Evolutionary conservation across 2,329 filamentous ascomycete genomes (phyloP).

Genomic region (Xylariaceae sp.): DNA sequence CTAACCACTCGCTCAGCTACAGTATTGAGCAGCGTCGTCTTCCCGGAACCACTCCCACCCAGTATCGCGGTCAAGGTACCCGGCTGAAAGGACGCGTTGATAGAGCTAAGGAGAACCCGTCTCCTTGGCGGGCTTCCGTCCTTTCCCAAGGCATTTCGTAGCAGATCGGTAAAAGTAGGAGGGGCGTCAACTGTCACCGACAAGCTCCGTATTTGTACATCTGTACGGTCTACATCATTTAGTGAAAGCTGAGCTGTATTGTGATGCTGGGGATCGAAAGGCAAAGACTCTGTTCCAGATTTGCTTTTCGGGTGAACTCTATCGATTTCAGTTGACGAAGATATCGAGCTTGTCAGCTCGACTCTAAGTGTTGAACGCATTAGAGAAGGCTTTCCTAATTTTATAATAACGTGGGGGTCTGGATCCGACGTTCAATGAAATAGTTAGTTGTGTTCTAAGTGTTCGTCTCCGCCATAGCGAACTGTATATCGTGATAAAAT

Average conservation of each 20-base stretch:
- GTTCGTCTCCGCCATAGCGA: too few species aligned
- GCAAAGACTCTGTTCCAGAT: too few species aligned
- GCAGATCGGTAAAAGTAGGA: constrained; percentile 45
- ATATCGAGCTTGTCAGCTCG: not conserved
- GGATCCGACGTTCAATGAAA: too few species aligned
- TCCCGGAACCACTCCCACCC: constrained; percentile 69
- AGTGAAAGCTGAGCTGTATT: constrained; percentile 21
- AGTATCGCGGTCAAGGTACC: constrained; percentile 73
- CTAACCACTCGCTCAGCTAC: constrained; percentile 66
- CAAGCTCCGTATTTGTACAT: constrained; percentile 43
- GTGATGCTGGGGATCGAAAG: constrained; percentile 5
- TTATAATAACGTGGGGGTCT: too few species aligned
- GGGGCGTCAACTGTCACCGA: constrained; percentile 56
- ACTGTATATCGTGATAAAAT: too few species aligned
- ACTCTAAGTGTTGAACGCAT: too few species aligned
- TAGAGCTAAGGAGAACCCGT: constrained; percentile 57
- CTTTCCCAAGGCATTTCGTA: constrained; percentile 33
- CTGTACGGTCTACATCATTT: constrained; percentile 42
- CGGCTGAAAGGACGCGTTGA: constrained; percentile 59
- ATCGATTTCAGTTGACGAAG: not conserved
- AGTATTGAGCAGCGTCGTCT: constrained; percentile 68
- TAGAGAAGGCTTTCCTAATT: too few species aligned
- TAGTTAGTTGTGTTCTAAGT: too few species aligned
- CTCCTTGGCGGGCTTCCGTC: constrained; percentile 27
- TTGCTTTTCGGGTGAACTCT: too few species aligned